These are phyloP conservation scores for Seiridium unicorne DNA, from an alignment of 2,329 filamentous ascomycete genomes.

Conservation along the genomic window DNA sequence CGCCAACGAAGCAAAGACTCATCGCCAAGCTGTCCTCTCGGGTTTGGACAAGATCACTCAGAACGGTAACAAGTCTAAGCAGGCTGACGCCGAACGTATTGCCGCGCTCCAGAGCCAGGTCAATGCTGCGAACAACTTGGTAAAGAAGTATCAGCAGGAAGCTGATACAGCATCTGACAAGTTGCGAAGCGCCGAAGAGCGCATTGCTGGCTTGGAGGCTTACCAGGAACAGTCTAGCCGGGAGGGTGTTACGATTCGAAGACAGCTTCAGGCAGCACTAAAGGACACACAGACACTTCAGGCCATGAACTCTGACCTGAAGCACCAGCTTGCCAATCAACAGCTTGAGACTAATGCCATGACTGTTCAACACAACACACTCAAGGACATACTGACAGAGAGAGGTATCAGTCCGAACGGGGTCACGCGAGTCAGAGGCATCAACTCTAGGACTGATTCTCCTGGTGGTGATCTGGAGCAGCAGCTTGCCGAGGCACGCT, in stretches of 20 bases:
- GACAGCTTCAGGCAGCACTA: constrained; percentile 82
- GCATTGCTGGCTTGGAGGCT: constrained; percentile 92
- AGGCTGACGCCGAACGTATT: constrained; percentile 63
- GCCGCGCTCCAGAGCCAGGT: constrained; percentile 77
- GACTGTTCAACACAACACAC: constrained; percentile 84
- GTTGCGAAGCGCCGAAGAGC: constrained; percentile 87
- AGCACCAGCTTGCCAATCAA: constrained; percentile 78
- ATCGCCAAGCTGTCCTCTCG: constrained; percentile 77
- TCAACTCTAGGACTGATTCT: constrained; percentile 73
- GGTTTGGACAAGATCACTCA: constrained; percentile 75
- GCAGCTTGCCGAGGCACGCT: constrained; percentile 74
- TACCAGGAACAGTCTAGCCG: constrained; percentile 97
- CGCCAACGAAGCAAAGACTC: constrained; percentile 81
- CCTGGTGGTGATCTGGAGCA: constrained; percentile 89
- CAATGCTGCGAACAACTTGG: constrained; percentile 72
- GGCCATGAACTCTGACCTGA: constrained; percentile 76
- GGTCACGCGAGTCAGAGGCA: constrained; percentile 66
- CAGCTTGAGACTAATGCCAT: constrained; percentile 94
- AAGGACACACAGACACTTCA: constrained; percentile 82
- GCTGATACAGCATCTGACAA: constrained; percentile 86
- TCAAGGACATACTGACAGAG: constrained; percentile 90
- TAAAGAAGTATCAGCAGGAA: constrained; percentile 84
- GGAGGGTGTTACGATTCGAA: constrained; percentile 84
- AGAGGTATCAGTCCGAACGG: constrained; percentile 80
- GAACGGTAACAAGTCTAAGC: constrained; percentile 45